Evolutionary conservation across 129 eudicot species (phyloP).

Genomic region (Arctium lappa): DNA sequence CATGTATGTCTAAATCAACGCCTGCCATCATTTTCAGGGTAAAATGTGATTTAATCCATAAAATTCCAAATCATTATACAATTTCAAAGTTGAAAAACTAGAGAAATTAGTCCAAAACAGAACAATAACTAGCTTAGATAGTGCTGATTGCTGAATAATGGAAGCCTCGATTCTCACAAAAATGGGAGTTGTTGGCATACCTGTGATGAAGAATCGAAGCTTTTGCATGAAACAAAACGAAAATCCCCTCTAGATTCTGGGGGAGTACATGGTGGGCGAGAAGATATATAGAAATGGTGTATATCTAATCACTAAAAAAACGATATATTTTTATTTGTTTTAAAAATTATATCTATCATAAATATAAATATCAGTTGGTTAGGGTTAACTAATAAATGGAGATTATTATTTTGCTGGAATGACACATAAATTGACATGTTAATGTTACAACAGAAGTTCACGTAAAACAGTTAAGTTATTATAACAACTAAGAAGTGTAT

Average conservation of each 20-base stretch:
- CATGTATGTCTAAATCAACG: slow-evolving; percentile 10
- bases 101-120: neutral
- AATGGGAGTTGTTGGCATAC: slow-evolving; percentile 7
- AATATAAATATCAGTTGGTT: neutral
- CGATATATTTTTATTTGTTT: slow-evolving; percentile 8
- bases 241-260: slow-evolving; percentile 34
- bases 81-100: slow-evolving; percentile 2
- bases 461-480: neutral
- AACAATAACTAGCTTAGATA: slow-evolving; percentile 5
- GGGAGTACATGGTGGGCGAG: slow-evolving; percentile 22
- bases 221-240: slow-evolving; percentile 8
- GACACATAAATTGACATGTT: neutral
- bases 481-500: neutral
- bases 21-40: slow-evolving; percentile 15
- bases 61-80: slow-evolving; percentile 9
- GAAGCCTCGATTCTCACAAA: neutral
- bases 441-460: neutral
- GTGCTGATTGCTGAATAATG: slow-evolving; percentile 2
- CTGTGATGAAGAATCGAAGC: slow-evolving; percentile 27
- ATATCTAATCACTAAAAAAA: slow-evolving; percentile 20
- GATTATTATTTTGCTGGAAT: neutral
- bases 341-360: neutral
- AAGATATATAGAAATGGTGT: slow-evolving; percentile 22
- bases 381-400: neutral
- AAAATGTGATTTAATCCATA: slow-evolving; percentile 18